These are phyloP conservation scores for Lentinus polychrous DNA, from an alignment of 1,284 basidiomycete species.

Conservation along the genomic window DNA sequence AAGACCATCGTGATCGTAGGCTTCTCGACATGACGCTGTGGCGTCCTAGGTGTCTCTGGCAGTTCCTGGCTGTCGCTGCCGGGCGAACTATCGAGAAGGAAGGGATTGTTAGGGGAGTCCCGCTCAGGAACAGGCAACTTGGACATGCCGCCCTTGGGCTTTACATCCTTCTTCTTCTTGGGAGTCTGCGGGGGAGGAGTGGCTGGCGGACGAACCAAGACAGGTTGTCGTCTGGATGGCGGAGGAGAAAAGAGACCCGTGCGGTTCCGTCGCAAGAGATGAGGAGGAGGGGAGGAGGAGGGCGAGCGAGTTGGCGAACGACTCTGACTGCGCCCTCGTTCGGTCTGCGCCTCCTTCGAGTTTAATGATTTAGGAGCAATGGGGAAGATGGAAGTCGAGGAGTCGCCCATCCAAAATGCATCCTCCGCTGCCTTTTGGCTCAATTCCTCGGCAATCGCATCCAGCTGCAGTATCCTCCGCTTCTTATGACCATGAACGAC, in stretches of 20 bases:
- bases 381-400: constrained; percentile 1
- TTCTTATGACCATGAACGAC: constrained; percentile 22
- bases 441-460: constrained; percentile 28
- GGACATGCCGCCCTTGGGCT: constrained; percentile 4
- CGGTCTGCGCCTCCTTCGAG: constrained; percentile 1
- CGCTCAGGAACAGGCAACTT: constrained; percentile 28
- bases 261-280: constrained; percentile 19
- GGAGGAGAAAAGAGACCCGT: constrained; percentile 29
- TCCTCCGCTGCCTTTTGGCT: constrained; percentile 24
- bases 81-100: constrained; percentile 27
- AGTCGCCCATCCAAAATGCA: constrained; percentile 26
- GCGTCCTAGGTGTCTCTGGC: constrained; percentile 12
- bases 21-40: constrained; percentile 31
- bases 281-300: constrained; percentile 22
- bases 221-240: constrained; percentile 23
- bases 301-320: constrained; percentile 22
- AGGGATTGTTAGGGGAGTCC: constrained; percentile 49
- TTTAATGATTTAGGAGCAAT: constrained; percentile 6
- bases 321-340: constrained; percentile 11
- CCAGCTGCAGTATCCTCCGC: constrained; percentile 22
- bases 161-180: neutral
- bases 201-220: constrained; percentile 2
- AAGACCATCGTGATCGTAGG: constrained; percentile 51
- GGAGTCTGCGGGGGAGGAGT: constrained; percentile 11
- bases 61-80: constrained; percentile 7